Evolutionary conservation across 305 asterid genomes (phyloP).

Genomic region (Stenogyne calaminthoides): DNA sequence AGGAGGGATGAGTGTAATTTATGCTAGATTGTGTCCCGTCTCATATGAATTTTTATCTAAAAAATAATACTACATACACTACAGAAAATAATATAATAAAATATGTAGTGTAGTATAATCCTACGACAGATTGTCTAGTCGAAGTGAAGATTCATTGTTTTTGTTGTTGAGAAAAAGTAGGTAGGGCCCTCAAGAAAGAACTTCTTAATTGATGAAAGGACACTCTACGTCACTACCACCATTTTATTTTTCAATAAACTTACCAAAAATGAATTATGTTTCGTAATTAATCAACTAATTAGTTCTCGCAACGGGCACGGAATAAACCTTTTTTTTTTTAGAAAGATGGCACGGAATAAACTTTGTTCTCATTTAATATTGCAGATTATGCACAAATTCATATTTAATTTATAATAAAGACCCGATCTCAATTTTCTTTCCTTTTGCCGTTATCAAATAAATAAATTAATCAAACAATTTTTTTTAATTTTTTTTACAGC

Average conservation of each 20-base stretch:
- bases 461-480: not conserved
- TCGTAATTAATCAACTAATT: not conserved
- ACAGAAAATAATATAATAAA: no score
- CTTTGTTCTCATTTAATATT: not conserved
- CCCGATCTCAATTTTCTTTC: not conserved
- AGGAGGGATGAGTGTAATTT: no score
- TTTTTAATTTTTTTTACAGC: no score
- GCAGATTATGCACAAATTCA: not conserved
- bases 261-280: not conserved
- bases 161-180: not conserved
- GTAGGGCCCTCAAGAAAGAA: not conserved
- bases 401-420: not conserved
- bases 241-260: not conserved
- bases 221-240: not conserved
- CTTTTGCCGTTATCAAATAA: not conserved
- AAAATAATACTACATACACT: no score
- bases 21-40: no score
- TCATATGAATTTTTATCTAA: no score
- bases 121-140: not conserved
- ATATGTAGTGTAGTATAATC: no score
- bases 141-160: no score
- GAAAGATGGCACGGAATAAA: no score
- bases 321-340: no score
- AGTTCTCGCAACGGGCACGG: not conserved
- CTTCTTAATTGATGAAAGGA: constrained; percentile 12